Evolutionary conservation across 2,329 filamentous ascomycete genomes (phyloP), one percentile per base, ranked within the genome.

Genomic region (Nemania sp.): DNA sequence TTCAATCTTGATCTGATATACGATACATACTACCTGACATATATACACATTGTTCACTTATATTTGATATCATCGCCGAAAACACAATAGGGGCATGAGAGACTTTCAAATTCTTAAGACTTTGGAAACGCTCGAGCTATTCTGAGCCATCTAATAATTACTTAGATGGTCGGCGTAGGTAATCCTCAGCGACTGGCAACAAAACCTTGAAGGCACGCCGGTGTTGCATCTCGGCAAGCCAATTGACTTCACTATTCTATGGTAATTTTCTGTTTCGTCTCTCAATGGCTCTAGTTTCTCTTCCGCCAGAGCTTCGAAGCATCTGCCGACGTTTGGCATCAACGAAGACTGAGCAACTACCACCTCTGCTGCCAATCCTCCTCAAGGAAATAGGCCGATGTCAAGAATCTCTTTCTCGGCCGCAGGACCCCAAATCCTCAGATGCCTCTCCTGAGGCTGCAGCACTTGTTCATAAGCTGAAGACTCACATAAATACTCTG

Each of bases 391-490:
- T 86, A 30, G 69, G 81, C 50, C 78, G 80, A 48, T 86, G 82
- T 67, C 77, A 77, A 55, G 73, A 73, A 31, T 70, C 88, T 23
- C 77, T 96, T 30, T 89, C 89, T 3, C 75, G 80, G 5, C 73
- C 84, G 6, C 80, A 82, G 26, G 82, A 85, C 49, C 77, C 81
- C 54, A 80, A 82, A 50, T 73, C 76, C 57, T 87, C 86, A 63
- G 78, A 83, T 52, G 82, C 80, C 57, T 73, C 75, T 6, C 81
- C 86, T 0, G 90, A 93, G 55, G 77, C 78, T 37, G 74, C 85
- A 0, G 76, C 88, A n/a, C 80, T 91, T 17, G 80, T 94, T 1
- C 90, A 96, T 72, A 93, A 89, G 69, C 79, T 95, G 65, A 90
- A 89, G 68, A 90, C 89, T 4, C 85, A 90, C 48, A 77, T 96